A percentile compares a stretch with the other conserved stretches of the same genome.
These are phyloP conservation scores for Astrothelium subdiscretum DNA, from an alignment of 495 filamentous ascomycete species.

Conservation along the genomic window DNA sequence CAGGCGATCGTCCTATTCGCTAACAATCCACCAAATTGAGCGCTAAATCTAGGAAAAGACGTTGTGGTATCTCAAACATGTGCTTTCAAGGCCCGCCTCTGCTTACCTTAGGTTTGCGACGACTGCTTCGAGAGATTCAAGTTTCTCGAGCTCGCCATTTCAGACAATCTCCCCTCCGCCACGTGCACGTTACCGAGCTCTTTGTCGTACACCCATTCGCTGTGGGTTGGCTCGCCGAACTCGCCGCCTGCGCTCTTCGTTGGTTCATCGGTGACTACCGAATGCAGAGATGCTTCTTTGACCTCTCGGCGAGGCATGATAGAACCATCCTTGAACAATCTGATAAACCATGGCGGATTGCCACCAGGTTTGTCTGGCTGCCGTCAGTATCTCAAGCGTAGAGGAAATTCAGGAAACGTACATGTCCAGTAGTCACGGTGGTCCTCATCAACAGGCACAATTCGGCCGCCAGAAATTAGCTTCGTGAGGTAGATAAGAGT, in stretches of 20 bases:
- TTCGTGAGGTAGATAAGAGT: constrained; percentile 51
- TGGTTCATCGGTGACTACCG: neutral
- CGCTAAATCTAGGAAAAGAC: neutral
- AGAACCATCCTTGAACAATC: neutral
- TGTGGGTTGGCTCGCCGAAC: neutral
- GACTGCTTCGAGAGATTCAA: neutral
- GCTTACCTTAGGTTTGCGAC: neutral
- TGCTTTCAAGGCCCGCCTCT: too few species aligned
- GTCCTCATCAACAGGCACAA: constrained; percentile 59
- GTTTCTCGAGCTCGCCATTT: neutral
- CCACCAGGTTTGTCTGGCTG: neutral
- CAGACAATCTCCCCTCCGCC: neutral
- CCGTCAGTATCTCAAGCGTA: neutral
- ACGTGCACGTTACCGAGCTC: neutral
- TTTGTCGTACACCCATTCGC: neutral
- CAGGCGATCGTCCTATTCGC: neutral
- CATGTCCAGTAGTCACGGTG: constrained; percentile 66
- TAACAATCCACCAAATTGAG: neutral
- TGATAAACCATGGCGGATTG: neutral
- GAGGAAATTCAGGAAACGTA: constrained; percentile 29
- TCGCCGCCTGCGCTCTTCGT: neutral
- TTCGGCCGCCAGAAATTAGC: constrained; percentile 49
- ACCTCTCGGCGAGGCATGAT: neutral
- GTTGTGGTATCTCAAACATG: neutral
- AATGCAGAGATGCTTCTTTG: neutral